These are phyloP conservation scores for Talaromyces adpressus DNA, from an alignment of 495 filamentous ascomycete species.

Conservation along the genomic window DNA sequence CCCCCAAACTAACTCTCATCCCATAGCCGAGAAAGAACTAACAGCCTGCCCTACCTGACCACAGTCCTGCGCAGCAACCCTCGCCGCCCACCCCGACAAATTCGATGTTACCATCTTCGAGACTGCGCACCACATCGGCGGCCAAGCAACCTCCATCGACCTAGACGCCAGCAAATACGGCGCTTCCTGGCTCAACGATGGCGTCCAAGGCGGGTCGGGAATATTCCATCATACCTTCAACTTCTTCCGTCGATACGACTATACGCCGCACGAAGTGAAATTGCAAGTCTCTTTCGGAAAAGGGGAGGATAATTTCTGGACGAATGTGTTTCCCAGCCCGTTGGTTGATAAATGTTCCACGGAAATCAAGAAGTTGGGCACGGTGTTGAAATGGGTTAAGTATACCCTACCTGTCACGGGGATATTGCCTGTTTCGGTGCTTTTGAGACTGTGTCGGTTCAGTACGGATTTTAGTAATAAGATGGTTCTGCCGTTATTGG, in stretches of 20 bases:
- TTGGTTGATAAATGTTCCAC: constrained; percentile 53
- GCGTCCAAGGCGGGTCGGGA: constrained; percentile 72
- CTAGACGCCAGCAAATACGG: constrained; percentile 61
- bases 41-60: no score
- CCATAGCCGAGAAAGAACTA: no score
- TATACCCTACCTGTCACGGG: constrained; percentile 66
- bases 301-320: constrained; percentile 65
- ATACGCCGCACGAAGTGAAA: constrained; percentile 60
- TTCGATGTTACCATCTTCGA: constrained; percentile 74
- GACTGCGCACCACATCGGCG: constrained; percentile 59
- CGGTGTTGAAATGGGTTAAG: constrained; percentile 60
- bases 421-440: constrained; percentile 61
- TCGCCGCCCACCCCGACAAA: constrained; percentile 65
- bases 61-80: constrained; percentile 65
- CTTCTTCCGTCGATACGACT: constrained; percentile 64
- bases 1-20: neutral
- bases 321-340: constrained; percentile 69
- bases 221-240: constrained; percentile 79
- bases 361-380: constrained; percentile 61
- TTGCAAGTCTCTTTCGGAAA: constrained; percentile 81
- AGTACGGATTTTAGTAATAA: constrained; percentile 66
- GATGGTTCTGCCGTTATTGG: constrained; percentile 68
- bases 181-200: constrained; percentile 74
- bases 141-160: constrained; percentile 73
- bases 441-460: constrained; percentile 66